These are phyloP conservation scores for Chlorella sp. DNA, from an alignment of 139 green algal genomes.

Conservation along the genomic window DNA sequence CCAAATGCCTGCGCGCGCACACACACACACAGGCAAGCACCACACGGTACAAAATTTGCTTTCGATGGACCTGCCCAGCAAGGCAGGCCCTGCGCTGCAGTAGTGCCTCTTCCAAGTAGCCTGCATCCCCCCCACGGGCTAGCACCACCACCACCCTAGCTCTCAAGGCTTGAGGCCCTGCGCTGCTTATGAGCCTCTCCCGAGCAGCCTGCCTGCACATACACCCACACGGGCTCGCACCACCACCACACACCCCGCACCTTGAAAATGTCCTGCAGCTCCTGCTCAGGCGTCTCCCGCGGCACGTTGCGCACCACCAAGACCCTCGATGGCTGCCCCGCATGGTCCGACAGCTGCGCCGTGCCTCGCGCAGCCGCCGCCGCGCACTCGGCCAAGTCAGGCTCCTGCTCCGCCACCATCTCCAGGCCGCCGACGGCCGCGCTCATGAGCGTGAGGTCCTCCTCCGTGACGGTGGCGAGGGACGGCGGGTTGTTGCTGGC, in stretches of 20 bases:
- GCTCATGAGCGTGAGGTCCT: no score
- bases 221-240: background rate
- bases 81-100: no score
- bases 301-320: background rate
- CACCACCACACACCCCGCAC: no score
- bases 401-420: background rate
- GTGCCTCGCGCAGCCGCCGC: background rate
- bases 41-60: no score
- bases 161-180: no score
- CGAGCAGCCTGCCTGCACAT: constrained; percentile 58
- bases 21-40: background rate
- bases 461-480: no score
- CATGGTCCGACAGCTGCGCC: background rate
- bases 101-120: no score
- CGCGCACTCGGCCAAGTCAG: background rate
- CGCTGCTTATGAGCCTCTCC: no score
- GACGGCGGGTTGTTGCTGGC: no score
- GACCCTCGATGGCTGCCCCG: background rate
- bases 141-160: no score
- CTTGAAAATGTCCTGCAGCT: background rate
- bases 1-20: constrained; percentile 59
- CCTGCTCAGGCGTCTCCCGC: background rate
- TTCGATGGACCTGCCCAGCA: no score
- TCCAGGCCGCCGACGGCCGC: background rate
- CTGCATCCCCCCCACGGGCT: no score